These are phyloP conservation scores for Neurospora sp. DNA, from an alignment of 495 filamentous ascomycete genomes.

Conservation along the genomic window DNA sequence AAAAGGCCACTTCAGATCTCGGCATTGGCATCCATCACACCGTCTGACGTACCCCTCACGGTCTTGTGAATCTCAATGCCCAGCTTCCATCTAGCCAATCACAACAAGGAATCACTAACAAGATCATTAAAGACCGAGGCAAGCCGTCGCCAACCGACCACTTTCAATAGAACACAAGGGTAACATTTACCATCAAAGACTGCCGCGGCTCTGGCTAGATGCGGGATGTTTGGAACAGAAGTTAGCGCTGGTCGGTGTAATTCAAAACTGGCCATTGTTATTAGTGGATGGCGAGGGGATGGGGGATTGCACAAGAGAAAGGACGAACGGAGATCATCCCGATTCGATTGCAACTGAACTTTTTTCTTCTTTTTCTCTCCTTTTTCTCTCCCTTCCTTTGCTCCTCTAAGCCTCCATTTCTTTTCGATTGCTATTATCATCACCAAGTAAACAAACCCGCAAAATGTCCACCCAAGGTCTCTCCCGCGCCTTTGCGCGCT, in stretches of 20 bases:
- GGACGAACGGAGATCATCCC: not conserved
- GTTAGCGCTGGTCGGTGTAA: not conserved
- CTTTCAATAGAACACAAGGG: not conserved
- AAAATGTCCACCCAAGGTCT: conserved; percentile 21
- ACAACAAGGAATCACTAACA: not conserved
- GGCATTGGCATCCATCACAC: not conserved
- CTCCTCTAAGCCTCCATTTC: not conserved
- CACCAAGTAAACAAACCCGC: not conserved
- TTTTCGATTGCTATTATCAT: not conserved
- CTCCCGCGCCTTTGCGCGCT: conserved; percentile 23
- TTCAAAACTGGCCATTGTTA: not conserved
- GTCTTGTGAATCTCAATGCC: not conserved
- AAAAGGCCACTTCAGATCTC: not conserved
- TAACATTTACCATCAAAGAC: not conserved
- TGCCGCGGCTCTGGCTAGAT: not conserved
- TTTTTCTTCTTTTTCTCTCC: not conserved
- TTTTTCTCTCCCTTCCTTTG: not conserved
- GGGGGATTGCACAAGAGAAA: not conserved
- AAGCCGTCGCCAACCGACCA: not conserved
- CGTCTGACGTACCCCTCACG: not conserved
- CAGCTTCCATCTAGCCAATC: not conserved
- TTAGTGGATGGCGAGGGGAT: not conserved
- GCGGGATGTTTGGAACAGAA: not conserved
- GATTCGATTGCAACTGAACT: not conserved
- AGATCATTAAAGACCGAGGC: not conserved